Evolutionary conservation across 2,329 filamentous ascomycete genomes (phyloP).

Genomic region (Fusarium cicatricum): DNA sequence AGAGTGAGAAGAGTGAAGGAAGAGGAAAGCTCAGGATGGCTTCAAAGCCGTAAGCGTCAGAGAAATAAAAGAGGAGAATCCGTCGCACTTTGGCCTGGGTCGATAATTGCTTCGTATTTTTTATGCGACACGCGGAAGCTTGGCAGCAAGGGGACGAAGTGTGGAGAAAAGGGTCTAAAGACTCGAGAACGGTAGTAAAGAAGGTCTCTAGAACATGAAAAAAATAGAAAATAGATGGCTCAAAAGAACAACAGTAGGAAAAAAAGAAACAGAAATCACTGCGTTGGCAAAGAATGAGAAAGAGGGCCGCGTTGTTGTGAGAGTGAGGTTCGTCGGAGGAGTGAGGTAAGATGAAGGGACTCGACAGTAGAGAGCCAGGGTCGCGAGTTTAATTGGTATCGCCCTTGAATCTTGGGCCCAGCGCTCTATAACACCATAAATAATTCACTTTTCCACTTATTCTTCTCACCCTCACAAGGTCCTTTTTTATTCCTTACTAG

Average conservation of each 20-base stretch:
- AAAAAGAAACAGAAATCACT: too few relatives aligned
- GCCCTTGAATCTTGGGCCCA: constrained; percentile 7
- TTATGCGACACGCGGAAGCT: constrained; percentile 1
- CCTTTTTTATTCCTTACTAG: too few relatives aligned
- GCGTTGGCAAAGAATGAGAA: too few relatives aligned
- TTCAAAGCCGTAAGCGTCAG: background rate
- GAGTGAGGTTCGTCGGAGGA: background rate
- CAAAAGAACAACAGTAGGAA: too few relatives aligned
- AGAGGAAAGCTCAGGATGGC: constrained; percentile 1
- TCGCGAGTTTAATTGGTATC: constrained; percentile 22
- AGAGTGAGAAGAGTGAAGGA: background rate
- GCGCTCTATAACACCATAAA: constrained; percentile 2
- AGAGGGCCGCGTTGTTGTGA: too few relatives aligned
- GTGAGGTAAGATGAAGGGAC: background rate
- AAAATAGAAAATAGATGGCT: too few relatives aligned
- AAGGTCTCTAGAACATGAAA: too few relatives aligned
- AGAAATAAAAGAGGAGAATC: constrained; percentile 2
- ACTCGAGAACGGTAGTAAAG: background rate
- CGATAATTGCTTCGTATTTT: constrained; percentile 8
- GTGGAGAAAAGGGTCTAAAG: background rate
- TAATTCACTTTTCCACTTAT: background rate
- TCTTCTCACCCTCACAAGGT: background rate
- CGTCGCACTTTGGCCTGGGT: background rate
- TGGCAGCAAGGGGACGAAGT: background rate
- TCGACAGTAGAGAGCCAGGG: too few relatives aligned